phyloP scores from a whole-genome alignment of 495 filamentous ascomycete genomes.

The Cercophora samala region DNA sequence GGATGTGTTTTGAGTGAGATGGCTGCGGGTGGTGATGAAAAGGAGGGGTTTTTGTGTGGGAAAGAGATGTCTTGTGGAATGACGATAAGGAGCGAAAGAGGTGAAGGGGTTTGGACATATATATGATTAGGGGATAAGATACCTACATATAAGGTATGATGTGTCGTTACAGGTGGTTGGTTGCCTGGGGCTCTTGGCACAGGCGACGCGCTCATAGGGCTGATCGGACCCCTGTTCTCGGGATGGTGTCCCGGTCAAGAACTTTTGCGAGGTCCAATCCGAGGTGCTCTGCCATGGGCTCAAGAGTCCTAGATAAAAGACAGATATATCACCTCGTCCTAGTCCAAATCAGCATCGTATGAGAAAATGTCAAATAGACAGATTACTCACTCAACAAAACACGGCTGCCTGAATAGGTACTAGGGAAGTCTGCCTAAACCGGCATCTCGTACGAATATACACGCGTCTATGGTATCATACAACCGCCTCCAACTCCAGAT shows the following conservation, averaged over 20 bases:
- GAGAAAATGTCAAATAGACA: background rate
- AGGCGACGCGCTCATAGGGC: background rate
- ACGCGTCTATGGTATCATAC: background rate
- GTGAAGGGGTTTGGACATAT: background rate
- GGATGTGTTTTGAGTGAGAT: background rate
- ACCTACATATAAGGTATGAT: background rate
- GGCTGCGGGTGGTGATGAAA: too few species aligned
- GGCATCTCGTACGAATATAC: background rate
- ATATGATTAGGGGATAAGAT: too few species aligned
- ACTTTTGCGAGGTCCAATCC: background rate
- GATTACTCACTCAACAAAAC: background rate
- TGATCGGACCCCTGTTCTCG: background rate
- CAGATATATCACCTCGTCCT: background rate
- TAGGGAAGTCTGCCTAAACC: background rate
- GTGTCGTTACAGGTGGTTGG: background rate
- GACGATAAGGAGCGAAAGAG: background rate
- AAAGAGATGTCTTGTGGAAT: too few species aligned
- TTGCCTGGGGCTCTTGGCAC: background rate
- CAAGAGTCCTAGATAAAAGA: background rate
- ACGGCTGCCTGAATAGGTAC: background rate
- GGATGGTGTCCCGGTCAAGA: background rate
- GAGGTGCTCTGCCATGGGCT: background rate
- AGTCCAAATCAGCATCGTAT: background rate
- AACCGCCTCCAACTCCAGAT: slow-evolving; percentile 9
- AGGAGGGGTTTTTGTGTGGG: too few species aligned